Conservation (phyloP, 768 basidiomycete species). For the Auricularia auricula-judae region DNA sequence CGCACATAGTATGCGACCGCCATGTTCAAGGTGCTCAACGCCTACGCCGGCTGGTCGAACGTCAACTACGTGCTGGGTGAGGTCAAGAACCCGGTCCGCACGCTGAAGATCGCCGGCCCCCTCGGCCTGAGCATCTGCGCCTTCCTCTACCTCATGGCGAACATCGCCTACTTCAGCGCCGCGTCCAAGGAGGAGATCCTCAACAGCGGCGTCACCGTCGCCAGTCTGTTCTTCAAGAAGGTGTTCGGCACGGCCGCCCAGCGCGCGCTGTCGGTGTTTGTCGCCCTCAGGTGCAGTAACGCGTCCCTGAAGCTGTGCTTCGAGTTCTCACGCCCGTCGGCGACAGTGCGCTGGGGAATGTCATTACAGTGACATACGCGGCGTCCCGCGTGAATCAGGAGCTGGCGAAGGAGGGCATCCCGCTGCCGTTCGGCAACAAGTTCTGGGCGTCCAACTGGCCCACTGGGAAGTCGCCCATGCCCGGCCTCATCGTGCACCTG, state of each 20-base stretch:
- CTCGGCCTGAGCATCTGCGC: constrained; percentile 46
- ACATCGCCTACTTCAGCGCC: constrained; percentile 45
- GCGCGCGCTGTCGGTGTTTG: constrained; percentile 43
- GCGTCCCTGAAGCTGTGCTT: too few relatives aligned
- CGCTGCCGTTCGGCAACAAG: constrained; percentile 44
- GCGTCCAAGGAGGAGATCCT: constrained; percentile 39
- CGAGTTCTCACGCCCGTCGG: too few relatives aligned
- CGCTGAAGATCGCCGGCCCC: constrained; percentile 51
- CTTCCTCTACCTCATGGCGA: constrained; percentile 41
- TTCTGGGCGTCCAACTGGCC: constrained; percentile 59
- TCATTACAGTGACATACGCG: constrained; percentile 32
- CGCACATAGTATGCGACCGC: constrained; percentile 46
- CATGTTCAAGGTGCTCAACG: constrained; percentile 44
- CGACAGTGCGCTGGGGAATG: constrained; percentile 18
- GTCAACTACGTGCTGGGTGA: constrained; percentile 53
- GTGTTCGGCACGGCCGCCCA: constrained; percentile 42
- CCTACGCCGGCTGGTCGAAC: constrained; percentile 42
- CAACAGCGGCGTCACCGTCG: constrained; percentile 42
- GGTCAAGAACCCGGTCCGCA: constrained; percentile 46
- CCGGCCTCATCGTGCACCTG: constrained; percentile 43
- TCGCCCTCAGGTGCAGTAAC: constrained; percentile 29
- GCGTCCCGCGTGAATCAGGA: constrained; percentile 47
- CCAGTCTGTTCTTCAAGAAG: constrained; percentile 45
- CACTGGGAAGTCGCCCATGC: constrained; percentile 43
- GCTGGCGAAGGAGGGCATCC: constrained; percentile 53